Evolutionary conservation across 2,329 filamentous ascomycete species (phyloP).

Genomic region (Cladophialophora carrionii): DNA sequence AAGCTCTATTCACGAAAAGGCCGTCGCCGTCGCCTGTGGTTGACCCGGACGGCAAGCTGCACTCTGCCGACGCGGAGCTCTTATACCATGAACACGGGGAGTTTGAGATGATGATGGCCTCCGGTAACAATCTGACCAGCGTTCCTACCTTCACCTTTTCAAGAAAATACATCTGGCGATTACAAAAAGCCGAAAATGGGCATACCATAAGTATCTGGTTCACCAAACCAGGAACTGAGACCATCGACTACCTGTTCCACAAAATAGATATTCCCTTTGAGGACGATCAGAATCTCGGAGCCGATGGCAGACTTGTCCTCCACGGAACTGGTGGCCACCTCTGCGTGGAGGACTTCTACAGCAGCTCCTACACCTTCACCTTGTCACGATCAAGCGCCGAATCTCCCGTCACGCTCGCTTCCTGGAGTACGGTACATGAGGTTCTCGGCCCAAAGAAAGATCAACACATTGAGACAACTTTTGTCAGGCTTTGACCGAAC

Average conservation of each 20-base stretch:
- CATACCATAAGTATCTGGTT: constrained; percentile 50
- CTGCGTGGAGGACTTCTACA: constrained; percentile 53
- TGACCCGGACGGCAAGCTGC: constrained; percentile 37
- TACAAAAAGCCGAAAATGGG: constrained; percentile 36
- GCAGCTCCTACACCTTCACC: constrained; percentile 50
- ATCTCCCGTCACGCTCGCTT: constrained; percentile 18
- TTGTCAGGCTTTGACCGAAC: constrained; percentile 39
- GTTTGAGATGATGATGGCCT: constrained; percentile 42
- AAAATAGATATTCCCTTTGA: constrained; percentile 42
- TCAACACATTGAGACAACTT: constrained; percentile 49
- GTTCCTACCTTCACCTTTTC: constrained; percentile 36
- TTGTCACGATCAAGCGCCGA: constrained; percentile 41
- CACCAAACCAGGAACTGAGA: constrained; percentile 45
- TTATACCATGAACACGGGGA: constrained; percentile 51
- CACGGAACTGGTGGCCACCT: constrained; percentile 49
- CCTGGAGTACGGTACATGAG: constrained; percentile 51
- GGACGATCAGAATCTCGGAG: constrained; percentile 31
- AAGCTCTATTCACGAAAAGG: constrained; percentile 45
- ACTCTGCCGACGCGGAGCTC: constrained; percentile 40
- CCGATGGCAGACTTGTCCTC: constrained; percentile 38
- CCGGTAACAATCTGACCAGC: constrained; percentile 42
- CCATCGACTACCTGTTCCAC: constrained; percentile 52
- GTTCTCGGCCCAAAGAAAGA: constrained; percentile 52
- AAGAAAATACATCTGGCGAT: constrained; percentile 52
- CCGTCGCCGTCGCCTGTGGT: constrained; percentile 33